phyloP scores from a whole-genome alignment of 129 eudicot species.

The Flaveria brownii region DNA sequence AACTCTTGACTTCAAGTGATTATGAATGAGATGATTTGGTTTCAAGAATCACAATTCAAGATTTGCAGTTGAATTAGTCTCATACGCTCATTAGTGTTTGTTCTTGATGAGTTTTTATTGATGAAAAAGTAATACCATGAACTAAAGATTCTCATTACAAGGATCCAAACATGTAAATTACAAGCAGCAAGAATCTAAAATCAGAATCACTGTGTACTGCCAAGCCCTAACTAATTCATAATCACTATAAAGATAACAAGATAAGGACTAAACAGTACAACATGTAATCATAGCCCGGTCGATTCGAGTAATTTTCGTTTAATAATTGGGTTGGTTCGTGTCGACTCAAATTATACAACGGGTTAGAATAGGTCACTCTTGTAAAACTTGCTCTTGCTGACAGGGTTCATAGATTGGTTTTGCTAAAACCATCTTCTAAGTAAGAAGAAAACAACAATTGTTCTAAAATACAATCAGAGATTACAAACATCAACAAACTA shows the following conservation, averaged over 20 bases:
- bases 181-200: constrained; percentile 40
- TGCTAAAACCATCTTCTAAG: constrained; percentile 27
- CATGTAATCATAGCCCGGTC: background rate
- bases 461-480: constrained; percentile 32
- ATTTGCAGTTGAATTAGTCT: no score
- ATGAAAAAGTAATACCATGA: constrained; percentile 8
- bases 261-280: background rate
- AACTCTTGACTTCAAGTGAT: background rate
- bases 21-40: background rate
- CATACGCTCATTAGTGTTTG: background rate
- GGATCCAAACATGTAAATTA: constrained; percentile 26
- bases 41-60: no score
- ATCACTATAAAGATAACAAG: background rate
- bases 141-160: constrained; percentile 27
- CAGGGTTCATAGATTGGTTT: constrained; percentile 1
- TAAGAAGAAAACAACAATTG: constrained; percentile 30
- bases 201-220: constrained; percentile 22
- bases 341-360: background rate
- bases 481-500: constrained; percentile 37
- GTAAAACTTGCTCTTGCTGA: no score
- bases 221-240: constrained; percentile 32
- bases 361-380: background rate
- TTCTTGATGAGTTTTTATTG: background rate
- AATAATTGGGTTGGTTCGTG: background rate
- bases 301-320: background rate